Percentiles rank a stretch among this genome's conserved stretches.
phyloP scores from a whole-genome alignment of 1,139 yeast species.

The Pneumocystis oryctolagi region DNA sequence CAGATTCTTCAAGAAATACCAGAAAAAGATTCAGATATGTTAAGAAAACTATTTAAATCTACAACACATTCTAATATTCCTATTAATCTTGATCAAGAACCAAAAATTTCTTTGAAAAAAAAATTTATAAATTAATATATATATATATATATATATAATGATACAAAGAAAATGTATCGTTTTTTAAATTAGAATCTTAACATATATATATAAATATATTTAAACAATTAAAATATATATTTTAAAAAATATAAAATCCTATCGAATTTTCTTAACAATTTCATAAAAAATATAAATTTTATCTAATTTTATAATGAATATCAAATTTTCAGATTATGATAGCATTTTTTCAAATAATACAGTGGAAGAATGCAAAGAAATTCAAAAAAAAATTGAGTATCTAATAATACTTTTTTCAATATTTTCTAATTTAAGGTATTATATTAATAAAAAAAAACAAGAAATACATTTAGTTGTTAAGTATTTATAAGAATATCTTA shows the following conservation, averaged over 20 bases:
- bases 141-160: background rate
- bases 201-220: background rate
- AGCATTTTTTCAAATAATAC: background rate
- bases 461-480: background rate
- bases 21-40: background rate
- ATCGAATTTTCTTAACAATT: background rate
- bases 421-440: background rate
- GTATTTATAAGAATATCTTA: background rate
- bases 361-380: background rate
- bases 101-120: background rate
- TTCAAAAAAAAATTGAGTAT: background rate
- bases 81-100: background rate
- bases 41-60: background rate
- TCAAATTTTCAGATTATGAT: background rate
- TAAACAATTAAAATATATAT: background rate
- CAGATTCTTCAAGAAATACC: background rate
- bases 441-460: background rate
- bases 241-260: background rate
- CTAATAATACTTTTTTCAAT: background rate
- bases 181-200: background rate
- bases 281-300: background rate
- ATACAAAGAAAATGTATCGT: background rate
- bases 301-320: background rate
- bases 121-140: background rate
- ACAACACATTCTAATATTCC: background rate